phyloP scores from a whole-genome alignment of 2,329 filamentous ascomycete species.

The Plectosphaerella cucumerina region DNA sequence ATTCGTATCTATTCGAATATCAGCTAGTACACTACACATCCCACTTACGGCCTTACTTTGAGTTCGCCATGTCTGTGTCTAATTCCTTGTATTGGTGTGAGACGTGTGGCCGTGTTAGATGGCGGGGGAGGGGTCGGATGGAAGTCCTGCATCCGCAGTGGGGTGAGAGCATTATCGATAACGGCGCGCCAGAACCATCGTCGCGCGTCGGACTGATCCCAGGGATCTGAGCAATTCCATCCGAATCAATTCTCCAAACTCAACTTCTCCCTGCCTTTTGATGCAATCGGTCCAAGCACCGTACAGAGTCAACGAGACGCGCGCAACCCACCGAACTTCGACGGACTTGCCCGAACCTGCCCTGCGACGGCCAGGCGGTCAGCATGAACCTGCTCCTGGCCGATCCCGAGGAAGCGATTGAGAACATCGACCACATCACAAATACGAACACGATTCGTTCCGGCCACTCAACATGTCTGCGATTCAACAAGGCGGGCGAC shows the following conservation, averaged over 20 bases:
- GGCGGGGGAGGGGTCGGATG: conserved; percentile 13
- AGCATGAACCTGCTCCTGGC: conserved; percentile 57
- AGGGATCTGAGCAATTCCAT: too few species aligned
- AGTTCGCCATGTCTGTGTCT: conserved; percentile 45
- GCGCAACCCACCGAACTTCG: too few species aligned
- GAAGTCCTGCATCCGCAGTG: not conserved
- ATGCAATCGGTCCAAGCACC: too few species aligned
- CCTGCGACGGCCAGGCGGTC: not conserved
- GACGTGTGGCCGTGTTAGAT: conserved; percentile 3
- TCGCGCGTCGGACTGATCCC: not conserved
- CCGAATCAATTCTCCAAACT: too few species aligned
- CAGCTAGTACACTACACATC: not conserved
- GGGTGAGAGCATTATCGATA: not conserved
- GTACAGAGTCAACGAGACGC: too few species aligned
- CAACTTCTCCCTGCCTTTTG: too few species aligned
- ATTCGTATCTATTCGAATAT: conserved; percentile 68
- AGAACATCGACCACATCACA: conserved; percentile 33
- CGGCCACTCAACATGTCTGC: conserved; percentile 62
- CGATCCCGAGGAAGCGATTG: conserved; percentile 37
- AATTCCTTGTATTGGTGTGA: not conserved
- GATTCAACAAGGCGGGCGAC: conserved; percentile 93
- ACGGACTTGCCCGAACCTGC: too few species aligned
- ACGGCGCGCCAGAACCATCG: not conserved
- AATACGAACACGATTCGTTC: conserved; percentile 82
- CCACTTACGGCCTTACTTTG: too few species aligned